Evolutionary conservation across 108 stramenopile species (phyloP).

Genomic region (Nitzschia sp.): DNA sequence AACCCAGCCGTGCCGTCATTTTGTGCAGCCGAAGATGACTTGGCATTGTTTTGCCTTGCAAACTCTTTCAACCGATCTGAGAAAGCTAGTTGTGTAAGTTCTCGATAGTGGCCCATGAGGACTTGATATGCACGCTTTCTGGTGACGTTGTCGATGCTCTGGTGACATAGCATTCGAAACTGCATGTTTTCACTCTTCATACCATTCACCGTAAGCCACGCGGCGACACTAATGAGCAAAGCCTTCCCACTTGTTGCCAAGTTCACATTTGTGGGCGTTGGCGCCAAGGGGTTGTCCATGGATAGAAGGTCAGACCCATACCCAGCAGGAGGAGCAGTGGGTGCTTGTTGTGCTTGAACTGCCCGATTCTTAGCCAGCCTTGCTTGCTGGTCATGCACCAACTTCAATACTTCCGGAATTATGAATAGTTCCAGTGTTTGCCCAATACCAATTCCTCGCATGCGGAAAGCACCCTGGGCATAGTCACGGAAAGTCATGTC

Average conservation of each 20-base stretch:
- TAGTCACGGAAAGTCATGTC: constrained; percentile 98
- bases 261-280: constrained; percentile 10
- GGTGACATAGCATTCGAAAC: constrained; percentile 93
- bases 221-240: constrained; percentile 89
- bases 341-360: constrained; percentile 25
- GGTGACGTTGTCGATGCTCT: constrained; percentile 93
- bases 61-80: constrained; percentile 83
- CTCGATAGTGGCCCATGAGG: constrained; percentile 69
- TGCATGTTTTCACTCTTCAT: constrained; percentile 98
- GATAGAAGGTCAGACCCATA: constrained; percentile 63
- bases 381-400: constrained; percentile 70
- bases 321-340: constrained; percentile 30
- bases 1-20: constrained; percentile 61
- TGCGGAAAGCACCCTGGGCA: constrained; percentile 95
- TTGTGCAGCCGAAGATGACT: constrained; percentile 31
- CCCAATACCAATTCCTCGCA: constrained; percentile 94
- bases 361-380: constrained; percentile 44
- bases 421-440: constrained; percentile 90
- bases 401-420: constrained; percentile 86
- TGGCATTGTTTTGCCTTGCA: constrained; percentile 33
- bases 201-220: constrained; percentile 97
- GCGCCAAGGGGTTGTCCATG: constrained; percentile 38
- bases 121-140: constrained; percentile 88
- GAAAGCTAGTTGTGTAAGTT: constrained; percentile 85
- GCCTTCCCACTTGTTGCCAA: constrained; percentile 35